These are phyloP conservation scores for Galeopsis tetrahit DNA, from an alignment of 257 asterid species.

Conservation along the genomic window DNA sequence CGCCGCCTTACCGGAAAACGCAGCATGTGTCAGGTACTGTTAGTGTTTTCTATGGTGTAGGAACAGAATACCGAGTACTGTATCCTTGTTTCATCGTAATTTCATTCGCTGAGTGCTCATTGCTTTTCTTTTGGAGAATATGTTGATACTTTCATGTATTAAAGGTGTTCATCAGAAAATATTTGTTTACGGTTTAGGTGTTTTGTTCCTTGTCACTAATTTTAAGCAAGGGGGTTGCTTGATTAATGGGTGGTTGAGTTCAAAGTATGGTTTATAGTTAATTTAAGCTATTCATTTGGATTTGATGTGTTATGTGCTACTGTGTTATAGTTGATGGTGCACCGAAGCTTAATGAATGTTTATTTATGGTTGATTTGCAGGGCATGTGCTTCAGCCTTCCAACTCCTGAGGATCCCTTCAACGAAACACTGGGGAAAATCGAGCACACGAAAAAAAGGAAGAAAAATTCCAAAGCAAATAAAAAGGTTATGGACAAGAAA, in stretches of 20 bases:
- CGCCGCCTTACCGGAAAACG: conserved; percentile 66
- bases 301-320: not conserved
- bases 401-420: conserved; percentile 78
- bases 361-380: conserved; percentile 44
- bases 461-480: conserved; percentile 43
- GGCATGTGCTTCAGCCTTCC: conserved; percentile 98
- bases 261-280: conserved; percentile 3
- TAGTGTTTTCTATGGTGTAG: not conserved
- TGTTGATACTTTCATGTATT: not conserved
- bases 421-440: conserved; percentile 56
- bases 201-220: not conserved
- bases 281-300: not conserved
- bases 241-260: not conserved
- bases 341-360: conserved; percentile 12
- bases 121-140: not conserved
- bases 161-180: not conserved
- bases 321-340: not conserved
- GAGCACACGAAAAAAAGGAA: conserved; percentile 48
- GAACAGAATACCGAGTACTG: not conserved
- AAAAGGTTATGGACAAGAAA: conserved; percentile 41
- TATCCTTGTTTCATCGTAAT: not conserved
- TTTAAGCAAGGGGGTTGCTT: not conserved
- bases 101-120: conserved; percentile 1
- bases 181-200: not conserved
- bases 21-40: conserved; percentile 53